Conservation (phyloP, 164 flowering plant species). For the Stephania yunnanensis region DNA sequence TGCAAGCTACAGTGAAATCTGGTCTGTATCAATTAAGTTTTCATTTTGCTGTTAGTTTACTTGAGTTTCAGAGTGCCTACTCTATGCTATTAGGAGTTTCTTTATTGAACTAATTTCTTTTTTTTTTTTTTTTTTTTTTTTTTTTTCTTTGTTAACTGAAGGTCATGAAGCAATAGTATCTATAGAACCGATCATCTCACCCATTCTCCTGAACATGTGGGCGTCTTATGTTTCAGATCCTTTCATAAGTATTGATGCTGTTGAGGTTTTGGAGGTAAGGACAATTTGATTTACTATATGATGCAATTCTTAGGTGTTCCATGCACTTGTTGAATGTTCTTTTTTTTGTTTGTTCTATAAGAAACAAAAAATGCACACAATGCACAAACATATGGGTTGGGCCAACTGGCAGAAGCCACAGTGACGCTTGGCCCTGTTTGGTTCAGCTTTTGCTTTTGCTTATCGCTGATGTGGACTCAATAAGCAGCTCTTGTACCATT, state of each 20-base stretch:
- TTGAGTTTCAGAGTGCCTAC: neutral
- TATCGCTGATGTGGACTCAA: no score
- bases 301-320: no score
- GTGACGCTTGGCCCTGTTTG: no score
- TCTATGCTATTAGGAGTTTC: conserved; percentile 4
- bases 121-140: conserved; percentile 12
- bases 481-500: no score
- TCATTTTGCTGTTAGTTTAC: neutral
- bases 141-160: conserved; percentile 24
- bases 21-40: conserved; percentile 33
- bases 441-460: no score
- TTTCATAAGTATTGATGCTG: conserved; percentile 76
- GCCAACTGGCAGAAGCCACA: no score
- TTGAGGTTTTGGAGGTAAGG: conserved; percentile 85
- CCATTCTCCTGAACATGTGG: conserved; percentile 75
- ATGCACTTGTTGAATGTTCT: no score
- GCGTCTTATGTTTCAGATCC: conserved; percentile 82
- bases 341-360: no score
- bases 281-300: neutral
- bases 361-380: no score
- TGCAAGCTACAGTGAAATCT: conserved; percentile 69
- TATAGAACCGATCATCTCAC: conserved; percentile 69
- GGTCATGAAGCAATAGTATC: conserved; percentile 55
- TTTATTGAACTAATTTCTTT: conserved; percentile 4
- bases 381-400: no score